Percentiles rank a stretch among this genome's conserved stretches.
Evolutionary conservation across 805 yeast genomes (phyloP).

Genomic region (Millerozyma miso): DNA sequence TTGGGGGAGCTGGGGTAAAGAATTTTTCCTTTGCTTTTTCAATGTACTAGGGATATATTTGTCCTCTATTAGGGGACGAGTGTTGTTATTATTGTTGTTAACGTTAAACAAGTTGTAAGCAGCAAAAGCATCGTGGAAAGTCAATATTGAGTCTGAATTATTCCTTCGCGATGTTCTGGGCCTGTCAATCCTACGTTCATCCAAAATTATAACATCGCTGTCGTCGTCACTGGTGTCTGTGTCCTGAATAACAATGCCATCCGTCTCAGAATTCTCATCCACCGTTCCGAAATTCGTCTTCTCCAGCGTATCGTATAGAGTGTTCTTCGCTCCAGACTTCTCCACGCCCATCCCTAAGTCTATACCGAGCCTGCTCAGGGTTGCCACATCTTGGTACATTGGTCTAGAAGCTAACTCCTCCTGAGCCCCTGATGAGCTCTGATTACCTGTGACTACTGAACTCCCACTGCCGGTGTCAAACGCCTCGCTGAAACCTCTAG

Average conservation of each 20-base stretch:
- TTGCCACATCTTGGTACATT: slow-evolving; percentile 6
- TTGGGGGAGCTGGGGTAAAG: slow-evolving; percentile 44
- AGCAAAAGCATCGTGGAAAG: slow-evolving; percentile 36
- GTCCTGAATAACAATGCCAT: slow-evolving; percentile 7
- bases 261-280: slow-evolving; percentile 17
- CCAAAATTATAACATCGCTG: slow-evolving; percentile 32
- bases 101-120: slow-evolving; percentile 44
- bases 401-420: slow-evolving; percentile 9
- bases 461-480: slow-evolving; percentile 17
- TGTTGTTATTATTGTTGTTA: slow-evolving; percentile 17
- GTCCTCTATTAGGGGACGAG: background rate
- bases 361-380: slow-evolving; percentile 5
- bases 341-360: background rate
- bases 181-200: slow-evolving; percentile 24
- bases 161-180: slow-evolving; percentile 19
- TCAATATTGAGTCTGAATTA: slow-evolving; percentile 33
- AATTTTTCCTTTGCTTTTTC: slow-evolving; percentile 39
- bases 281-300: background rate
- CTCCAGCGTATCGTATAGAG: background rate
- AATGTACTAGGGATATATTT: slow-evolving; percentile 4
- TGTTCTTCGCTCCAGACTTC: slow-evolving; percentile 4
- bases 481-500: slow-evolving; percentile 42
- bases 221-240: slow-evolving; percentile 18
- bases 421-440: slow-evolving; percentile 9
- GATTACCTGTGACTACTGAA: slow-evolving; percentile 1